Evolutionary conservation across 352 stramenopile species (phyloP), one percentile per base, ranked within the genome.

Genomic region (Thraustotheca clavata): DNA sequence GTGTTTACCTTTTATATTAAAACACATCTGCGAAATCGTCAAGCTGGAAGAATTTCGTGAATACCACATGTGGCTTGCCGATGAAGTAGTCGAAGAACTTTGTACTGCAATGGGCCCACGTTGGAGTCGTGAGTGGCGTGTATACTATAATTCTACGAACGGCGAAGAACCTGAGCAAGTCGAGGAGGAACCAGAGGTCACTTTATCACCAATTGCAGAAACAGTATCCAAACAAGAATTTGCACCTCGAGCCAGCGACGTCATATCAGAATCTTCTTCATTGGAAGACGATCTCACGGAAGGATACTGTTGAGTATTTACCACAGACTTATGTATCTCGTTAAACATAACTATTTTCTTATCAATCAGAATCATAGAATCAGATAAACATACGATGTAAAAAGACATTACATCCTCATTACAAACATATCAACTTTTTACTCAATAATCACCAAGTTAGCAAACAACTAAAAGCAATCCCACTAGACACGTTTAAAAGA

Each of bases 11-110:
- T 95, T 89, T 62, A 70, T 95, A 49, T 86, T 95, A 74, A 79
- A 77, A 24, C 83, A 93, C 71, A 93, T 95, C 50, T 85, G 91
- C 65, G 82, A 89, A 29, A 72, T 95, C 2, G 86, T 92, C 26
- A 36, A 14, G 35, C 41, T 46, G 38, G 38, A 52, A 14, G 57
- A 46, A 2, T 65, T 65, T 39, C 7, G 9, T 14, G 57, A 34
- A 31, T 38, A 65, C 36, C 57, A 65, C 38, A 12, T 0, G n/a
- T 38, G 22, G 38, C 41, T 65, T 11, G 47, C 33, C n/a, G 39
- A n/a, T 20, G 57, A 65, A n/a, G 16, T 65, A 6, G 38, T 65
- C 2, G 57, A 35, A 18, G 57, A 7, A 32, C 29, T 65, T 27
- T 65, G 57, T 34, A 14, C n/a, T 26, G 57, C 39, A 9, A 38